Evolutionary conservation across 2,329 filamentous ascomycete genomes (phyloP).

Genomic region (Cladophialophora immunda): DNA sequence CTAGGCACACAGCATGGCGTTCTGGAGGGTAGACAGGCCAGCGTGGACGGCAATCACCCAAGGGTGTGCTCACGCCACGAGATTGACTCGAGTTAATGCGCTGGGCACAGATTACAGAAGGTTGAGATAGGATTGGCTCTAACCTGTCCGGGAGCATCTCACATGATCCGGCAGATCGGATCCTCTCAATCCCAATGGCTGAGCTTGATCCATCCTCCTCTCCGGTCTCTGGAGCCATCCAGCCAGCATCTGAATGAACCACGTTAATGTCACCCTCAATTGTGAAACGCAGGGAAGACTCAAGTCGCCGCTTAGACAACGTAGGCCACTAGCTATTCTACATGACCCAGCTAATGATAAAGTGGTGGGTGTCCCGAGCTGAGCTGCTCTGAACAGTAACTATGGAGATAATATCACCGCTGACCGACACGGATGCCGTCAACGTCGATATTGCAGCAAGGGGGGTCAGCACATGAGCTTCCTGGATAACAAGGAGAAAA

Average conservation of each 20-base stretch:
- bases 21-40: conserved; percentile 14
- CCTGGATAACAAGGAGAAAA: neutral
- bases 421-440: too few species aligned
- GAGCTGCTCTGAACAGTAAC: too few species aligned
- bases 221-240: neutral
- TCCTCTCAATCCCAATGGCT: conserved; percentile 24
- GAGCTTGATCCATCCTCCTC: conserved; percentile 26
- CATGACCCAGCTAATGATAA: too few species aligned
- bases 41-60: neutral
- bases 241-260: neutral
- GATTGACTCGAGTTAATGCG: neutral
- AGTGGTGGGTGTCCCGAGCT: too few species aligned
- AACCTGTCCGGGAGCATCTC: conserved; percentile 16
- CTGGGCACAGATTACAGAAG: conserved; percentile 7
- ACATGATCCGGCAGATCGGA: conserved; percentile 29
- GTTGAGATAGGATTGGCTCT: conserved; percentile 34
- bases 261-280: neutral
- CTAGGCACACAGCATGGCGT: conserved; percentile 33
- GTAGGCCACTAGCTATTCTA: too few species aligned
- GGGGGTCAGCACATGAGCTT: too few species aligned
- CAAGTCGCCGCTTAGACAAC: neutral
- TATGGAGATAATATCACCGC: too few species aligned
- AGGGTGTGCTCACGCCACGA: neutral
- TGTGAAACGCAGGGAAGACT: neutral
- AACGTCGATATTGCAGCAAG: too few species aligned